Evolutionary conservation across 495 filamentous ascomycete species (phyloP).

Genomic region (Aspergillus cavernicola): DNA sequence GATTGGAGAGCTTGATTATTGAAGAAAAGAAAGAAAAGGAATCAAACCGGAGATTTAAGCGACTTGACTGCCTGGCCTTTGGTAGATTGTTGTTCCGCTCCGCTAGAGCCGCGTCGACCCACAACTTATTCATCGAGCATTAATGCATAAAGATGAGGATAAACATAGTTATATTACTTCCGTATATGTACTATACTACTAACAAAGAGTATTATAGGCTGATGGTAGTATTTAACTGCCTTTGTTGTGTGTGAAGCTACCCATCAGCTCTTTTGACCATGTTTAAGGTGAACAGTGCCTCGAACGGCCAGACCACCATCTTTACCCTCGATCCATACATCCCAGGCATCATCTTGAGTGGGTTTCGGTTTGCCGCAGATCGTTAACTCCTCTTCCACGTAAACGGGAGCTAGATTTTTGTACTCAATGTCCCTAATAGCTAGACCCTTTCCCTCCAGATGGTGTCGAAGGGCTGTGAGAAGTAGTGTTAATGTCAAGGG

Average conservation of each 20-base stretch:
- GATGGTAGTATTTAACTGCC: not conserved
- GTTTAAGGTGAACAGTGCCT: slow-evolving; percentile 34
- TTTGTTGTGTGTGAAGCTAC: no score
- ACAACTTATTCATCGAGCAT: no score
- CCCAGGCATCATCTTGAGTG: slow-evolving; percentile 36
- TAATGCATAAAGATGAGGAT: not conserved
- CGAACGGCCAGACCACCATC: slow-evolving; percentile 61
- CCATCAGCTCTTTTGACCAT: not conserved
- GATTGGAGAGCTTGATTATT: not conserved
- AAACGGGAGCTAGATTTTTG: slow-evolving; percentile 77
- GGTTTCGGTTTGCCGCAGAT: slow-evolving; percentile 51
- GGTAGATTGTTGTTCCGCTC: slow-evolving; percentile 10
- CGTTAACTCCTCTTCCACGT: slow-evolving; percentile 60
- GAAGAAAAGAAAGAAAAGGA: not conserved
- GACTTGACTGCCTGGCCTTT: slow-evolving; percentile 5
- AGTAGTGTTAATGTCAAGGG: slow-evolving; percentile 77
- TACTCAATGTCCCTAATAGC: slow-evolving; percentile 62
- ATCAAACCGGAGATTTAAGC: not conserved
- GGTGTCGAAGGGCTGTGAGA: slow-evolving; percentile 55
- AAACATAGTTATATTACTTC: no score
- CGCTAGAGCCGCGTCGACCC: slow-evolving; percentile 4
- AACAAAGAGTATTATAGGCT: no score
- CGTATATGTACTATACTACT: no score
- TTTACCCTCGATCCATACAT: slow-evolving; percentile 64
- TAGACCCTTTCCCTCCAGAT: slow-evolving; percentile 33